These are phyloP conservation scores for Aspergillus clavatus DNA, from an alignment of 2,329 filamentous ascomycete species.

Conservation along the genomic window DNA sequence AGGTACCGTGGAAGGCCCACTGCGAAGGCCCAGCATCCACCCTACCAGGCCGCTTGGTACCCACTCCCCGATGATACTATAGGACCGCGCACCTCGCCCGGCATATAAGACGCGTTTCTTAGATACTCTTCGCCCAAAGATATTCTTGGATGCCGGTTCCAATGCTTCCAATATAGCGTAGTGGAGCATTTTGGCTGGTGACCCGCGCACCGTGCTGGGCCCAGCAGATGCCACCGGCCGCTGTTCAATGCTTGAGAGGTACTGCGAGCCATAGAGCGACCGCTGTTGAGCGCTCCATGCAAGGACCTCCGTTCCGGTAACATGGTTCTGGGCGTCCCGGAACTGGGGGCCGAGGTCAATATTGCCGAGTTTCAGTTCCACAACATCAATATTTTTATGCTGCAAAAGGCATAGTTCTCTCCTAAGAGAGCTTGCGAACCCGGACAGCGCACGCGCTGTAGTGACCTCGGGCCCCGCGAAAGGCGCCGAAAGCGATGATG, in stretches of 20 bases:
- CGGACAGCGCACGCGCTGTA: slow-evolving; percentile 78
- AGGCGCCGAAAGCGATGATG: slow-evolving; percentile 40
- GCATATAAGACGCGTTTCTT: slow-evolving; percentile 63
- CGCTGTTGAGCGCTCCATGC: slow-evolving; percentile 57
- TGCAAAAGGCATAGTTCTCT: slow-evolving; percentile 70
- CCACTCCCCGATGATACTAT: slow-evolving; percentile 79
- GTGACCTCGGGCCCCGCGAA: slow-evolving; percentile 71
- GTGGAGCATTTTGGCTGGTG: slow-evolving; percentile 72
- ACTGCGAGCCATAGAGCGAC: slow-evolving; percentile 43
- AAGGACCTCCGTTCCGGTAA: slow-evolving; percentile 50
- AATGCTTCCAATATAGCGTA: slow-evolving; percentile 87
- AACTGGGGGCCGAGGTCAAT: slow-evolving; percentile 72
- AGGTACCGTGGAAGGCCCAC: slow-evolving; percentile 15
- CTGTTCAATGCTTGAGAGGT: slow-evolving; percentile 42
- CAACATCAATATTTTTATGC: slow-evolving; percentile 61
- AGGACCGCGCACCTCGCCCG: slow-evolving; percentile 76
- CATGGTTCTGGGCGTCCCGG: slow-evolving; percentile 40
- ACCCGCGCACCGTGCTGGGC: slow-evolving; percentile 52
- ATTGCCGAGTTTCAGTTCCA: slow-evolving; percentile 84
- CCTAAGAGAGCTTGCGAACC: slow-evolving; percentile 75
- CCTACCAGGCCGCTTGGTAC: slow-evolving; percentile 72
- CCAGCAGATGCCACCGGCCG: slow-evolving; percentile 36
- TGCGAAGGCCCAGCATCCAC: slow-evolving; percentile 83
- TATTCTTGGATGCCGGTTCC: slow-evolving; percentile 44
- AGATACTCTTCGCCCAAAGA: slow-evolving; percentile 34